phyloP scores from a whole-genome alignment of 257 asterid species.

The Mentha longifolia region DNA sequence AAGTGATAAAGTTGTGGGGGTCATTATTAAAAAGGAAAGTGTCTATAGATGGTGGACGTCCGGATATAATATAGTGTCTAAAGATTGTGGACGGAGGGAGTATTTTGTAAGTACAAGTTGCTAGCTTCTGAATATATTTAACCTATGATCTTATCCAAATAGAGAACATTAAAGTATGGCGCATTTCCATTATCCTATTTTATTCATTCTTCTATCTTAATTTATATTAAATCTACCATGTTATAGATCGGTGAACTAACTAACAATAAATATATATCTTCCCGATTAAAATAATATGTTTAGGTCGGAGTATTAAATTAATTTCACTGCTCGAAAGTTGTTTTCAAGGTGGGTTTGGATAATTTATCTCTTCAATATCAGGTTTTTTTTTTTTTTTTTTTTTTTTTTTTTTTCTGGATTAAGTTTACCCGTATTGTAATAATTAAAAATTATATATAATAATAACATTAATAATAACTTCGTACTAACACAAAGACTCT shows the following conservation, averaged over 20 bases:
- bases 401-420: too few species aligned
- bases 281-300: neutral
- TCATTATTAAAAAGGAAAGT: too few species aligned
- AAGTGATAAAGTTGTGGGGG: too few species aligned
- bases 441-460: conserved; percentile 7
- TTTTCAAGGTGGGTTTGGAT: conserved; percentile 24
- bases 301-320: neutral
- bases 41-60: too few species aligned
- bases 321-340: conserved; percentile 1
- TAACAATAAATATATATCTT: neutral
- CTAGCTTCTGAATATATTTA: too few species aligned
- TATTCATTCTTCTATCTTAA: neutral
- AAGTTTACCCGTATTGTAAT: neutral
- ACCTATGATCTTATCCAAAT: too few species aligned
- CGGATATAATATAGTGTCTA: too few species aligned
- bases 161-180: too few species aligned
- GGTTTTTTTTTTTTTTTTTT: too few species aligned
- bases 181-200: neutral
- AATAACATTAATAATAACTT: conserved; percentile 17
- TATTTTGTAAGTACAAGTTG: too few species aligned
- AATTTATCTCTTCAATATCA: neutral
- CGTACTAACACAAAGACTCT: conserved; percentile 27
- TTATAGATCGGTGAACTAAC: conserved; percentile 1
- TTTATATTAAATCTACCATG: neutral
- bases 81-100: too few species aligned